Percentiles rank a stretch among this genome's conserved stretches.
phyloP scores from a whole-genome alignment of 768 basidiomycete genomes.

The Auricularia cornea region DNA sequence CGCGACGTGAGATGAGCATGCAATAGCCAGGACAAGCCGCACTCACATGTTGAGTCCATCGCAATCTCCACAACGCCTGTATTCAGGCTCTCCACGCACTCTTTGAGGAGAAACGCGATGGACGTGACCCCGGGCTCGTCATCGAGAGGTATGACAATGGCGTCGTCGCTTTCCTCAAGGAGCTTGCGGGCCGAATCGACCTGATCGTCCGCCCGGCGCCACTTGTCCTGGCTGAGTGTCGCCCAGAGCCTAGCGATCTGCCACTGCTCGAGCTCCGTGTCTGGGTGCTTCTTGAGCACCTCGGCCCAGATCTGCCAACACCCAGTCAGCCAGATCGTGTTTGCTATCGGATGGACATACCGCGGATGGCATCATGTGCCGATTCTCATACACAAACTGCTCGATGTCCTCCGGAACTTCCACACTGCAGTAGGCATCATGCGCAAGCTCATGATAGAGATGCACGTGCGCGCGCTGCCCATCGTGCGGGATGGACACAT shows the following conservation, averaged over 20 bases:
- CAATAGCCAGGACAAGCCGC: no score
- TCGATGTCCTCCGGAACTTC: background rate
- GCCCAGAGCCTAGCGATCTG: background rate
- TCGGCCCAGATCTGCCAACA: conserved; percentile 3
- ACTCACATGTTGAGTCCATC: conserved; percentile 2
- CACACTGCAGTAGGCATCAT: background rate
- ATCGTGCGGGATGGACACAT: background rate
- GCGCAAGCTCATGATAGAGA: background rate
- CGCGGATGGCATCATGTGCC: background rate
- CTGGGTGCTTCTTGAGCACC: background rate
- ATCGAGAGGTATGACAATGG: background rate
- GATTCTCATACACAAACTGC: background rate
- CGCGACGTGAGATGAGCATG: no score
- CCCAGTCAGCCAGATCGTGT: no score
- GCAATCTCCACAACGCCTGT: background rate
- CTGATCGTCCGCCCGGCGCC: background rate
- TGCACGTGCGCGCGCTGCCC: background rate
- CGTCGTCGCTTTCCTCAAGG: background rate
- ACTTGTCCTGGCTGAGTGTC: conserved; percentile 2
- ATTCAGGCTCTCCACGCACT: background rate
- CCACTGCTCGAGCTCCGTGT: background rate
- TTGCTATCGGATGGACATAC: background rate
- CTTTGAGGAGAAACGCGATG: background rate
- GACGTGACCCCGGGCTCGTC: background rate
- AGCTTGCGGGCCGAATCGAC: background rate